phyloP scores from a whole-genome alignment of 225 moss, liverwort and hornwort genomes.

The Antitrichia curtipendula region DNA sequence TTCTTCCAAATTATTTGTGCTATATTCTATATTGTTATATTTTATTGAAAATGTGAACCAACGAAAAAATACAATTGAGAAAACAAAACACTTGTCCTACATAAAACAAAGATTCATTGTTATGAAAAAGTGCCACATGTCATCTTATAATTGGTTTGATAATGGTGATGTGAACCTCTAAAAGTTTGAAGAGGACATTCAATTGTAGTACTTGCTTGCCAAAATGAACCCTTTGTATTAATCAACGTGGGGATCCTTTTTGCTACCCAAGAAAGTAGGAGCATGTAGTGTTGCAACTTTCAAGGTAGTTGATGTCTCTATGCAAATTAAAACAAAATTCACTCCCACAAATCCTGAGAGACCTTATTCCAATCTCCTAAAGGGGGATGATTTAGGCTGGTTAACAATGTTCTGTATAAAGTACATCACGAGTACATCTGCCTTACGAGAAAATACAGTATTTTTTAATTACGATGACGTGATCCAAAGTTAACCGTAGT shows the following conservation, averaged over 20 bases:
- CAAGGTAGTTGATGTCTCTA: too few relatives aligned
- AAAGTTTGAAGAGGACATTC: fast-evolving
- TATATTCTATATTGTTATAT: background rate
- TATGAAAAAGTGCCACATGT: background rate
- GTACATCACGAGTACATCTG: background rate
- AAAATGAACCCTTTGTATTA: background rate
- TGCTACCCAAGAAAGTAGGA: fast-evolving
- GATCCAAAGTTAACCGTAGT: background rate
- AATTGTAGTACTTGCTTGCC: background rate
- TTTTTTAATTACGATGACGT: background rate
- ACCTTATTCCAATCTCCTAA: background rate
- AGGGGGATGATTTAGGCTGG: fast-evolving
- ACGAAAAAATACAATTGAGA: background rate
- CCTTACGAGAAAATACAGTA: background rate
- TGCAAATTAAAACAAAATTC: background rate
- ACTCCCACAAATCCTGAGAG: fast-evolving
- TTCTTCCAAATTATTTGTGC: background rate
- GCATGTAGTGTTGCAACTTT: too few relatives aligned
- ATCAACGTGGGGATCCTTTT: background rate
- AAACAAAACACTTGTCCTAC: background rate
- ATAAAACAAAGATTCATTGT: background rate
- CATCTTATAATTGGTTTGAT: background rate
- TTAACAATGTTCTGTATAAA: too few relatives aligned
- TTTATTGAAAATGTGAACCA: background rate
- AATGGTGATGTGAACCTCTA: background rate